Evolutionary conservation across 2,329 filamentous ascomycete genomes (phyloP).

Genomic region (Apiospora hydei): DNA sequence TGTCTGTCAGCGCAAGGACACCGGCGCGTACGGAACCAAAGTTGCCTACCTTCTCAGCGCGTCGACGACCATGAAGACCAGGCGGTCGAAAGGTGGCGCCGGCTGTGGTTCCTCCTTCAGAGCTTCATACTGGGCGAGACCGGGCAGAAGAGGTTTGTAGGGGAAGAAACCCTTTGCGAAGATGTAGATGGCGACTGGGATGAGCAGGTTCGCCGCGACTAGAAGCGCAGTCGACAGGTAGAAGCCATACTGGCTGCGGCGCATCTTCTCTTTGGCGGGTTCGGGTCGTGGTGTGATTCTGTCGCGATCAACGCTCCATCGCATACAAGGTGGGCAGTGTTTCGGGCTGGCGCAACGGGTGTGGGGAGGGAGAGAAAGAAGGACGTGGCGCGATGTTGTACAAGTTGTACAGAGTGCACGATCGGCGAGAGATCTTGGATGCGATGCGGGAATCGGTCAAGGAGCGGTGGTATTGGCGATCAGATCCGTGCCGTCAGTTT

Average conservation of each 20-base stretch:
- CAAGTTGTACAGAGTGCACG: background rate
- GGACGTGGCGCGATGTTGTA: background rate
- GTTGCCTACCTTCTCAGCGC: slow-evolving; percentile 80
- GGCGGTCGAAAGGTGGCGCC: slow-evolving; percentile 79
- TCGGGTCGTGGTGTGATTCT: background rate
- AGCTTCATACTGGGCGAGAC: slow-evolving; percentile 72
- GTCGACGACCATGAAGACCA: slow-evolving; percentile 98
- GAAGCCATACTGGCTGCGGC: slow-evolving; percentile 35
- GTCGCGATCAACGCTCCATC: slow-evolving; percentile 3
- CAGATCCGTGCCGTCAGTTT: background rate
- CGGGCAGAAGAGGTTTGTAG: slow-evolving; percentile 92
- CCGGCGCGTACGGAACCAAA: background rate
- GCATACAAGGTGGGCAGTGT: background rate
- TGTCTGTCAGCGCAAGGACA: background rate
- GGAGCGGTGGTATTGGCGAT: background rate
- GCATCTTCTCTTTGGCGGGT: slow-evolving; percentile 26
- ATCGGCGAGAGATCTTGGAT: background rate
- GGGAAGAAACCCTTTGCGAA: slow-evolving; percentile 97
- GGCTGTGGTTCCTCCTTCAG: slow-evolving; percentile 63
- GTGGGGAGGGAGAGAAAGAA: background rate
- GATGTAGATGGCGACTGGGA: slow-evolving; percentile 75
- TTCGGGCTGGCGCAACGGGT: background rate
- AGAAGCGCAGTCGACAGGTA: slow-evolving; percentile 53
- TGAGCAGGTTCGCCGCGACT: slow-evolving; percentile 75
- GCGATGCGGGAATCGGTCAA: background rate